Percentiles rank a stretch among this genome's conserved stretches.
Evolutionary conservation across 306 rosid species (phyloP).

Genomic region (Coriaria nepalensis): DNA sequence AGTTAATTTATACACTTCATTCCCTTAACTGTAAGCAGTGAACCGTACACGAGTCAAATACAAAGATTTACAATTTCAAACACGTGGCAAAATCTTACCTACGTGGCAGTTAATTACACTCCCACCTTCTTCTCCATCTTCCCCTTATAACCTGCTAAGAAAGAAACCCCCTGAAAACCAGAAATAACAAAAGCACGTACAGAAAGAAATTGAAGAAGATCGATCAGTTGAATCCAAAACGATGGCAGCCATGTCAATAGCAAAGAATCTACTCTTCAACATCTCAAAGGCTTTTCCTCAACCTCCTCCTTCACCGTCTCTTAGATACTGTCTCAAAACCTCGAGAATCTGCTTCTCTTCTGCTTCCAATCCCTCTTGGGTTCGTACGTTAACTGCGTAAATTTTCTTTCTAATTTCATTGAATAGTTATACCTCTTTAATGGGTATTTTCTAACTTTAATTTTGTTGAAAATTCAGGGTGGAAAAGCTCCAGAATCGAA

Average conservation of each 20-base stretch:
- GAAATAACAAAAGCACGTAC: not conserved
- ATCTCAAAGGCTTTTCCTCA: conserved; percentile 39
- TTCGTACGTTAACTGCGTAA: not conserved
- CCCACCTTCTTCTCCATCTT: conserved; percentile 6
- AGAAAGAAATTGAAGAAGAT: not conserved
- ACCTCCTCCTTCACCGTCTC: conserved; percentile 22
- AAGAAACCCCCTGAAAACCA: conserved; percentile 1
- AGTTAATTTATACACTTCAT: too few relatives aligned
- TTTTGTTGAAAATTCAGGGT: conserved; percentile 21
- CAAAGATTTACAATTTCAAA: too few relatives aligned
- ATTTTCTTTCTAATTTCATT: not conserved
- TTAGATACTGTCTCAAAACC: conserved; percentile 18
- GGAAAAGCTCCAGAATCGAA: conserved; percentile 21
- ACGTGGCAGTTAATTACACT: conserved; percentile 11
- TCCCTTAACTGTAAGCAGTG: too few relatives aligned
- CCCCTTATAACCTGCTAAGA: conserved; percentile 3
- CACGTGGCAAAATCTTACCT: conserved; percentile 7
- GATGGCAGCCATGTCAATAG: conserved; percentile 36
- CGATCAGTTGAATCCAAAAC: not conserved
- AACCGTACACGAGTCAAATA: too few relatives aligned
- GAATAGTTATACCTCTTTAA: not conserved
- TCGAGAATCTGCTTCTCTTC: conserved; percentile 39
- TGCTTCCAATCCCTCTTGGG: conserved; percentile 37
- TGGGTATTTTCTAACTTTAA: not conserved
- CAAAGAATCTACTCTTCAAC: conserved; percentile 31